A percentile compares a stretch with the other conserved stretches of the same genome.
These are phyloP conservation scores for Teunomyces barrocoloradensis DNA, from an alignment of 805 yeast species.

Conservation along the genomic window DNA sequence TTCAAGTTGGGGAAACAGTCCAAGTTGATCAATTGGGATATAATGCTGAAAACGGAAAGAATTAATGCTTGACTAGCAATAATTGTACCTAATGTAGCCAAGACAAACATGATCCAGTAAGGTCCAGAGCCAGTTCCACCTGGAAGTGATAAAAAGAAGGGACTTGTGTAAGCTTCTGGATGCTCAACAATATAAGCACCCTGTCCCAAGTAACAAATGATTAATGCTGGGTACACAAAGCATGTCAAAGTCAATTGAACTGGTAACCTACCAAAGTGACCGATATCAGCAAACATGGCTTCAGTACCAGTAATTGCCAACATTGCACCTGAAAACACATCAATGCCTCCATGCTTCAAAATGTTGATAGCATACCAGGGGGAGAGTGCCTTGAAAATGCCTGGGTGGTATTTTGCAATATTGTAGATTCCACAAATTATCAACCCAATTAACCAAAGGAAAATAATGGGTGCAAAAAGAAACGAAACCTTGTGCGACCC, in stretches of 20 bases:
- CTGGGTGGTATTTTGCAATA: constrained; percentile 40
- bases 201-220: constrained; percentile 57
- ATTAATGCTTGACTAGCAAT: constrained; percentile 63
- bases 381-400: constrained; percentile 45
- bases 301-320: constrained; percentile 58
- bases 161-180: constrained; percentile 39
- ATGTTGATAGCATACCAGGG: constrained; percentile 52
- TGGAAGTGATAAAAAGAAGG: constrained; percentile 51
- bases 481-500: constrained; percentile 51
- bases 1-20: constrained; percentile 54
- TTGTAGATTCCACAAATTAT: constrained; percentile 46
- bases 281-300: constrained; percentile 64
- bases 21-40: constrained; percentile 50
- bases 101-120: constrained; percentile 50
- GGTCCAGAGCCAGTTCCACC: constrained; percentile 43
- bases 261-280: constrained; percentile 52
- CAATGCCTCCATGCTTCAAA: constrained; percentile 39
- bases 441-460: constrained; percentile 49
- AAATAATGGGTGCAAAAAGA: constrained; percentile 53
- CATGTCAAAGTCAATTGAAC: constrained; percentile 45
- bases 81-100: constrained; percentile 54
- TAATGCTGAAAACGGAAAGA: constrained; percentile 51
- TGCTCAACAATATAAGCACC: constrained; percentile 45
- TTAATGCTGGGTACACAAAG: constrained; percentile 52
- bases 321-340: constrained; percentile 50